Evolutionary conservation across 176 grass and related monocot species (phyloP), one percentile per base, ranked within the genome.

Genomic region (Puccinellia tenuiflora): DNA sequence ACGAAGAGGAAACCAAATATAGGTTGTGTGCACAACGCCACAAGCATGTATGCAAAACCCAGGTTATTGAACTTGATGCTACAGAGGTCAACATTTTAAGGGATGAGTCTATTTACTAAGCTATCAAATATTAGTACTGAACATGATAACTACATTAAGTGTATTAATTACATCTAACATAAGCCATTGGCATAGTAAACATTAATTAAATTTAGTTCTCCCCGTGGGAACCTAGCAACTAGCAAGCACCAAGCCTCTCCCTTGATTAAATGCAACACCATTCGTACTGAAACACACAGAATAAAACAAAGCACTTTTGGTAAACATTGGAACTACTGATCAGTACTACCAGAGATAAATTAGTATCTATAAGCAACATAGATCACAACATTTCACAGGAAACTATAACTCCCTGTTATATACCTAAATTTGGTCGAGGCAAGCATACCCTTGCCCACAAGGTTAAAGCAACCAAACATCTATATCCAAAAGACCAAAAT

Each of bases 281-380:
- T 68, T 47, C 51, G 12, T 69, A 70, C 26, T 54, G 80, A n/a
- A n/a, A 85, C 29, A 76, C 39, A 43, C 51, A 43, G 40, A 31
- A 61, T 25, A 17, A 43, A 47, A 42, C 9, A 45, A 20, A 59
- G 25, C 52, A 76, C 29, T n/a, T 77, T 61, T 30, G 40, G 51
- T 39, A 69, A 70, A 60, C 1, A 72, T 42, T 42, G n/a, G 56
- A 71, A 72, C 9, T 21, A 45, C 5, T 51, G n/a, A 60, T 34
- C 57, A 79, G 29, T 17, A 65, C 25, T 40, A 86, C 46, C 21
- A 81, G 56, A 42, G 43, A 85, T 77, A 77, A 71, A 34, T 70
- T 77, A 89, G 83, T 20, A 85, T 43, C 39, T 53, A 69, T 53
- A 69, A 77, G 51, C 33, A 71, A 80, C 62, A 85, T 53, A 77